A percentile compares a stretch with the other conserved stretches of the same genome.
Evolutionary conservation across 306 rosid genomes (phyloP).

Genomic region (Cucumis cinereus): DNA sequence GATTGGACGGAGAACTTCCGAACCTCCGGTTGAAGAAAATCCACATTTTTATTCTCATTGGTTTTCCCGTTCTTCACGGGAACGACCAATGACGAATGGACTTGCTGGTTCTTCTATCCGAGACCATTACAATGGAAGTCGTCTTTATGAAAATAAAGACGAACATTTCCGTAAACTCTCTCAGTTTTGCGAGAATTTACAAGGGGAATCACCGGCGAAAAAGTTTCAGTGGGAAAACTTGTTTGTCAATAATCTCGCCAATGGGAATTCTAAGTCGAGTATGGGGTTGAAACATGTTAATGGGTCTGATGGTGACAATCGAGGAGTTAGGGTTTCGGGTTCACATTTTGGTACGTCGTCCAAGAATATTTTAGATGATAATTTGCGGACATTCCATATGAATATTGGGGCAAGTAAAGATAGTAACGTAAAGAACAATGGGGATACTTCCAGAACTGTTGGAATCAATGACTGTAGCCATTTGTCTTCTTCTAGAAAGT

Average conservation of each 20-base stretch:
- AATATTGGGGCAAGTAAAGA: neutral
- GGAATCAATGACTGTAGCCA: neutral
- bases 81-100: neutral
- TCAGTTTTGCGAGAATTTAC: neutral
- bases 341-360: neutral
- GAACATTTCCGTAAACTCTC: neutral
- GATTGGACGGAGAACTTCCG: neutral
- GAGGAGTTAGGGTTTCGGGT: neutral
- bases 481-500: neutral
- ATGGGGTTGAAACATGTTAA: neutral
- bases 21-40: neutral
- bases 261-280: neutral
- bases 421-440: neutral
- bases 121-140: neutral
- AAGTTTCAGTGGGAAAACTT: conserved; percentile 26
- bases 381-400: neutral
- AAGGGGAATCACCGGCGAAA: conserved; percentile 2
- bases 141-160: neutral
- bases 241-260: conserved; percentile 3
- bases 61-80: neutral
- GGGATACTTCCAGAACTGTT: neutral
- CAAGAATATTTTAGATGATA: no score
- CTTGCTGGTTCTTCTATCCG: neutral
- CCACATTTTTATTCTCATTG: neutral
- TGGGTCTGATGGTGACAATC: neutral